Conservation (phyloP, 106 monocot genomes). For the Acorus calamus region DNA sequence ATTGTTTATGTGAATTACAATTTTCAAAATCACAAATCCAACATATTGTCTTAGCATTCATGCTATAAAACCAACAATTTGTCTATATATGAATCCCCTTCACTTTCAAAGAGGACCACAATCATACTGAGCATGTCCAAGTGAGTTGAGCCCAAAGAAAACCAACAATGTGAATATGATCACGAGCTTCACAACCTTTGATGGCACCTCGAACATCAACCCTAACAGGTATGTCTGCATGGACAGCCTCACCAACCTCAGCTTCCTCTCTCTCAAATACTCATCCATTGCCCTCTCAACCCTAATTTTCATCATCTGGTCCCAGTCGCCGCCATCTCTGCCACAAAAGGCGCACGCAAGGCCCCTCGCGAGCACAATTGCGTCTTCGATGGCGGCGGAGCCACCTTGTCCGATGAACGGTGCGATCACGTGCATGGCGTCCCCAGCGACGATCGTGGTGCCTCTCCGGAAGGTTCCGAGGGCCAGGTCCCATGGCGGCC, state of each 20-base stretch:
- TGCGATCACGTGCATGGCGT: conserved; percentile 34
- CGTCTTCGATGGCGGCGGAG: conserved; percentile 24
- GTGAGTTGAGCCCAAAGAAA: conserved; percentile 3
- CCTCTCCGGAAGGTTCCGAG: conserved; percentile 14
- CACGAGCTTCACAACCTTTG: conserved; percentile 2
- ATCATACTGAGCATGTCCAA: conserved; percentile 11
- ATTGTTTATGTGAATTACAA: too few species aligned
- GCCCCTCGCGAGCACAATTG: conserved; percentile 30
- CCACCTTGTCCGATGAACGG: conserved; percentile 28
- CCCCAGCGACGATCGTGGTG: conserved; percentile 26
- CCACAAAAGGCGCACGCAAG: neutral
- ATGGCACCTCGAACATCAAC: conserved; percentile 2
- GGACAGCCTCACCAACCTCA: conserved; percentile 14
- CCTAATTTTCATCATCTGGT: conserved; percentile 1
- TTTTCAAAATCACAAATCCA: too few species aligned
- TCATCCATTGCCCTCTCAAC: conserved; percentile 1
- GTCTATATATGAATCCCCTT: too few species aligned
- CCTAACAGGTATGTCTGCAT: conserved; percentile 8
- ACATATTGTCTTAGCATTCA: too few species aligned
- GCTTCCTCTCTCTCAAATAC: conserved; percentile 11
- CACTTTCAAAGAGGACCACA: conserved; percentile 13
- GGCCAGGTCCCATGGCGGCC: conserved; percentile 21
- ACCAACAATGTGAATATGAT: neutral
- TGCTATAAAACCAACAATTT: too few species aligned
- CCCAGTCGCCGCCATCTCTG: neutral